These are phyloP conservation scores for Daldinia decipiens DNA, from an alignment of 495 filamentous ascomycete species.

Conservation along the genomic window DNA sequence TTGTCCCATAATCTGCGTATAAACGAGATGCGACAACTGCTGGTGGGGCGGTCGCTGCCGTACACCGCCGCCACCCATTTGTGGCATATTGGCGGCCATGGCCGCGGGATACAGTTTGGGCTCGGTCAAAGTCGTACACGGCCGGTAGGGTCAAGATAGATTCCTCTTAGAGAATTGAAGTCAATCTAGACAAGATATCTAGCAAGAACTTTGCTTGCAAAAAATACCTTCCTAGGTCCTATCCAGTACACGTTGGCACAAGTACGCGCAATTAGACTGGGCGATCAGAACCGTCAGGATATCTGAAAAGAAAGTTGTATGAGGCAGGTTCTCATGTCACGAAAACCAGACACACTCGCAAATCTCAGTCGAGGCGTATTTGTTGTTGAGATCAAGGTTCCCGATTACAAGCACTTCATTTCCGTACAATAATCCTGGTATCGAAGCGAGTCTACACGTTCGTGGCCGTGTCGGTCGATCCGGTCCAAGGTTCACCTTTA, in stretches of 20 bases:
- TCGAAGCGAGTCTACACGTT: constrained; percentile 19
- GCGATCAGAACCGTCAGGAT: neutral
- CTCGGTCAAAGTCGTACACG: constrained; percentile 33
- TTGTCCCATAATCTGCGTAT: constrained; percentile 44
- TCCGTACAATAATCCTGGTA: constrained; percentile 4
- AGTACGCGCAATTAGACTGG: neutral
- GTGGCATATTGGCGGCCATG: constrained; percentile 61
- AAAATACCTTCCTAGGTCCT: neutral
- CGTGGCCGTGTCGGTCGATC: constrained; percentile 6
- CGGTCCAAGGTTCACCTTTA: neutral
- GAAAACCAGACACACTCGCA: neutral
- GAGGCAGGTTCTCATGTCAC: neutral
- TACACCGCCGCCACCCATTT: constrained; percentile 52
- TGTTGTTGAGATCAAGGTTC: neutral
- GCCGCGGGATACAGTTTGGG: constrained; percentile 44
- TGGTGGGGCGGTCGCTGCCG: constrained; percentile 48
- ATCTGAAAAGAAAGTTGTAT: neutral
- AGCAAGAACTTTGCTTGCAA: neutral
- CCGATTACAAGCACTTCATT: constrained; percentile 18
- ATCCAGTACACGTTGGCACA: neutral
- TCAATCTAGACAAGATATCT: neutral
- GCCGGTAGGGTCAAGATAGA: neutral
- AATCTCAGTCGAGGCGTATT: constrained; percentile 3
- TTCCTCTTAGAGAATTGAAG: neutral
- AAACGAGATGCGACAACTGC: constrained; percentile 45